These are phyloP conservation scores for Rostrohypoxylon terebratum DNA, from an alignment of 495 filamentous ascomycete genomes.

Conservation along the genomic window DNA sequence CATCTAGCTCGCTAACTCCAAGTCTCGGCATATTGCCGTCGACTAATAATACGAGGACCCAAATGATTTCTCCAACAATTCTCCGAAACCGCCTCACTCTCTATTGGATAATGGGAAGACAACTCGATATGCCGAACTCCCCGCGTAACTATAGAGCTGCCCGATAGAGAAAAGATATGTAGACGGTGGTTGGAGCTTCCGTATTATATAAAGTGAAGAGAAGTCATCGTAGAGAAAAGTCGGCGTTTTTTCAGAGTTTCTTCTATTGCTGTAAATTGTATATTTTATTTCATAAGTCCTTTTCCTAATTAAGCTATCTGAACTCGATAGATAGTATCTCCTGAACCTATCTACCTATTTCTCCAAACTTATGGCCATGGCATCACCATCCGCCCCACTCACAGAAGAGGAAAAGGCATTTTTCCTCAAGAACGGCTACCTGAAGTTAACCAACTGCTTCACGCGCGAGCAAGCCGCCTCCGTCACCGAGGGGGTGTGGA, in stretches of 20 bases:
- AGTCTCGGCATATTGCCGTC: conserved; percentile 23
- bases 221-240: not conserved
- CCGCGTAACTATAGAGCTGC: conserved; percentile 31
- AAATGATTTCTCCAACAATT: conserved; percentile 25
- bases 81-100: conserved; percentile 36
- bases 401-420: conserved; percentile 71
- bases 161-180: conserved; percentile 10
- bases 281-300: not conserved
- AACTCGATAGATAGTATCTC: not conserved
- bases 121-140: conserved; percentile 38
- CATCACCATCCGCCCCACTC: conserved; percentile 56
- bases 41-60: not conserved
- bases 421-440: conserved; percentile 74
- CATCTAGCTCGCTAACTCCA: conserved; percentile 4
- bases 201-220: conserved; percentile 1
- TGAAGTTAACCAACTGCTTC: conserved; percentile 72
- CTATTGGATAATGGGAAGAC: conserved; percentile 24
- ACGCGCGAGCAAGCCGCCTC: conserved; percentile 68
- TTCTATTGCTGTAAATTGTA: not conserved
- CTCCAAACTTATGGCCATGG: conserved; percentile 23
- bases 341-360: not conserved
- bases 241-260: not conserved
- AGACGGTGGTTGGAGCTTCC: not conserved
- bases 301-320: not conserved
- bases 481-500: conserved; percentile 72